These are phyloP conservation scores for Ophiostoma sp. DNA, from an alignment of 2,329 filamentous ascomycete genomes.

Conservation along the genomic window DNA sequence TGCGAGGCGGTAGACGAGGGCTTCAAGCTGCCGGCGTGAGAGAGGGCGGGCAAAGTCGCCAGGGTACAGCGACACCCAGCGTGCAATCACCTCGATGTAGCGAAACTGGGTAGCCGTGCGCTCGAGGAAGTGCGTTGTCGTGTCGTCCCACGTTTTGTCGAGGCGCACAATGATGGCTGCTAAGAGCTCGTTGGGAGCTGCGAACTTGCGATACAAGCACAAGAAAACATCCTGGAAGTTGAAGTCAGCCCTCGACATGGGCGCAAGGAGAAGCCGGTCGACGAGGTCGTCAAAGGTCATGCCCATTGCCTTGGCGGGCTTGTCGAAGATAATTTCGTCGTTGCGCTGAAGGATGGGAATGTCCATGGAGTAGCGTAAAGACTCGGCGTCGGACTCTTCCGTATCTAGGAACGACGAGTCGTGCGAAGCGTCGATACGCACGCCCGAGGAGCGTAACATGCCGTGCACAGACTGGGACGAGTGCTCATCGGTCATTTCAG, in stretches of 20 bases:
- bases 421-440: slow-evolving; percentile 46
- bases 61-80: slow-evolving; percentile 85
- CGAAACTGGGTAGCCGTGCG: slow-evolving; percentile 77
- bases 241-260: slow-evolving; percentile 77
- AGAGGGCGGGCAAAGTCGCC: slow-evolving; percentile 81
- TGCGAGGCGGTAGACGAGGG: slow-evolving; percentile 70
- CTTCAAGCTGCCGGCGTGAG: slow-evolving; percentile 65
- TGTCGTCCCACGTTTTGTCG: slow-evolving; percentile 63
- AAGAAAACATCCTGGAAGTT: slow-evolving; percentile 88
- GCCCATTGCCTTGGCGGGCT: slow-evolving; percentile 47
- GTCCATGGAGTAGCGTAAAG: slow-evolving; percentile 60
- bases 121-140: slow-evolving; percentile 62
- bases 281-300: slow-evolving; percentile 67
- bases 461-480: slow-evolving; percentile 43
- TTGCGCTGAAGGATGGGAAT: slow-evolving; percentile 61
- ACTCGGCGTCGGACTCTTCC: slow-evolving; percentile 65
- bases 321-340: slow-evolving; percentile 57
- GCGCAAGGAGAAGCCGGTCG: slow-evolving; percentile 75
- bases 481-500: slow-evolving; percentile 44
- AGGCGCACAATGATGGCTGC: slow-evolving; percentile 71
- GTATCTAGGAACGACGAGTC: slow-evolving; percentile 56
- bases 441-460: slow-evolving; percentile 48
- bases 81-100: slow-evolving; percentile 75
- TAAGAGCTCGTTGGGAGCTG: slow-evolving; percentile 72
- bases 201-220: slow-evolving; percentile 90